Evolutionary conservation across 1,284 basidiomycete genomes (phyloP), one percentile per base, ranked within the genome.

Genomic region (Ustilago crameri): DNA sequence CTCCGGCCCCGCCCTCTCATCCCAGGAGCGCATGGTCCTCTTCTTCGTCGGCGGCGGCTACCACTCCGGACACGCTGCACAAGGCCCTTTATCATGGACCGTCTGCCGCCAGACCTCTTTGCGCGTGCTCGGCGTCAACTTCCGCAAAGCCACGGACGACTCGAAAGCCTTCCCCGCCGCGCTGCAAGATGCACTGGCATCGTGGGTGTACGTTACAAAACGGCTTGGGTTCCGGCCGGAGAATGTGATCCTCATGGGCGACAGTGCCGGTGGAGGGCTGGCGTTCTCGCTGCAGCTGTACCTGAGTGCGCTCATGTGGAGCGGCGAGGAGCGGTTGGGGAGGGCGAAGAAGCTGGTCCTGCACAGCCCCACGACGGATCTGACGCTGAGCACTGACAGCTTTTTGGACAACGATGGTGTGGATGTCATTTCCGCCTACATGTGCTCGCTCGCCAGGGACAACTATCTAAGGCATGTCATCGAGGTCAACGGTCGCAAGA

Each of bases 21-120:
- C 54, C 0, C 7, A 41, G 15, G 65, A 68, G 18, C 54, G 65
- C 15, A 59, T 68, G 55, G 55, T 68, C 9, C 37, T 68, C 26
- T 68, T 58, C 54, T 59, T 68, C 20, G 59, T 68, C 35, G 65
- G 65, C n/a, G 65, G 65, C 8, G 65, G 65, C 18, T 62, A 62
- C 18, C 65, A 63, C 20, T 58, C 58, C 1, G 65, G 65, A 0
- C 51, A 57, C 22, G 59, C 55, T 1, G 51, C 54, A 1, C 53
- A 61, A 30, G 65, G 65, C 0, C 59, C 65, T 5, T 51, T 68
- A 3, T 41, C 46, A 2, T 62, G 65, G 65, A 62, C 46, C 2
- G 65, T 68, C 1, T 62, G 65, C 22, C 27, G 59, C 5, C 65
- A 68, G 18, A 62, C 65, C 1, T 62, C 54, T n/a, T 35, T 68